Base-by-base conservation (phyloP, 768 basidiomycete genomes). In the Russula virescens region DNA sequence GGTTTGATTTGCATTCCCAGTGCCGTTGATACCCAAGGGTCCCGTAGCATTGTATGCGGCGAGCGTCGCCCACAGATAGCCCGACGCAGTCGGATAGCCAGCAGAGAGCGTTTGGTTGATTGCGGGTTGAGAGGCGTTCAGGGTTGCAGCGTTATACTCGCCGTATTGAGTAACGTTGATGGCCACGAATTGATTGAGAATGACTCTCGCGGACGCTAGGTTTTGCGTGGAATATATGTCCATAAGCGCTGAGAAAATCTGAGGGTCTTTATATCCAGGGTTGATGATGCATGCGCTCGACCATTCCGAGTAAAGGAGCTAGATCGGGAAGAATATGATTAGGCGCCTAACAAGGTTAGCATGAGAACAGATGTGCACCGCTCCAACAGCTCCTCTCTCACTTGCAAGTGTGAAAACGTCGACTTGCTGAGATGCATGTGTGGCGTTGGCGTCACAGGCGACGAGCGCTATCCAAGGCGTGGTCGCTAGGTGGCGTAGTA, bases 401-500 rank as follows among this genome's bases (percentile, higher is more conserved):
- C 81, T 78, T 23, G 91, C 92, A 46, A 91, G 78, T 0, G 90
- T 91, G 73, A 97, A 93, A 56, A 95, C 81, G 71, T 97, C 94
- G 52, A 77, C 72, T 3, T 81, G 77, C 55, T 77, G 71, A 1
- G 85, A 84, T 3, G 82, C 77, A 62, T 81, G 75, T 18, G 90
- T 90, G 19, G 86, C 80, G 72, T 94, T 94, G 60, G 71, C 70
- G 70, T 95, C 93, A 73, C 94, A 96, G 3, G 85, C 81, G 53
- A 97, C 82, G 66, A 94, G 80, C 14, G 94, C 94, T 68, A 97
- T 89, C 93, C 94, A 97, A 4, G 94, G 92, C 0, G 93, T 91
- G 6, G 75, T 78, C 3, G 89, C 88, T 82, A 67, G 28, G 55
- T 9, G 11, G 47, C 23, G 54, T 26, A 31, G 13, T 8, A 23